phyloP scores from a whole-genome alignment of 805 yeast genomes.

The Limtongia smithiae region DNA sequence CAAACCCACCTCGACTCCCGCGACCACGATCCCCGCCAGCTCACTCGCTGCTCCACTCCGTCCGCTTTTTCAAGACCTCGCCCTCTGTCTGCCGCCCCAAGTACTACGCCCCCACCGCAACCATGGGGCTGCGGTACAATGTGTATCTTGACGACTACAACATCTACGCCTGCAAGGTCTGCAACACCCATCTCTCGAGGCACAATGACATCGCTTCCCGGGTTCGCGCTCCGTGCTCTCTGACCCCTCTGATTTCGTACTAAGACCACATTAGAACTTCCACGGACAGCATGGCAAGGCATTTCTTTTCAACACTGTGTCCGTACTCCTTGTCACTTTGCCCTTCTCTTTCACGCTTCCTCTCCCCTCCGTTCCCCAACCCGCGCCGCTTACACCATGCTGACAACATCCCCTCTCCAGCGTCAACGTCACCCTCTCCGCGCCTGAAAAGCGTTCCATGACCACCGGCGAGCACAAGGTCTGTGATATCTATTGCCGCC shows the following conservation, averaged over 20 bases:
- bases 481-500: conserved; percentile 54
- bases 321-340: conserved; percentile 23
- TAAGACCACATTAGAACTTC: conserved; percentile 39
- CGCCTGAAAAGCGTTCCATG: conserved; percentile 47
- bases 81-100: neutral
- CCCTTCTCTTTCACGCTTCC: neutral
- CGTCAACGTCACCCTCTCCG: conserved; percentile 44
- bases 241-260: too few relatives aligned
- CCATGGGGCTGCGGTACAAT: conserved; percentile 50
- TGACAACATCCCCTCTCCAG: conserved; percentile 18
- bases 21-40: too few relatives aligned
- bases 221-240: conserved; percentile 29
- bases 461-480: conserved; percentile 58
- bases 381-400: neutral
- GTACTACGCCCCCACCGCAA: neutral
- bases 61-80: neutral
- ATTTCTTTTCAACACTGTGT: conserved; percentile 48
- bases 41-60: conserved; percentile 1
- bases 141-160: conserved; percentile 38
- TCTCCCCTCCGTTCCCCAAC: neutral
- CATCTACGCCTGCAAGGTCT: conserved; percentile 41
- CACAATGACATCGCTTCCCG: conserved; percentile 40
- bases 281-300: conserved; percentile 59
- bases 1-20: too few relatives aligned
- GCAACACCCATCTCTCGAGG: conserved; percentile 44